Base-by-base conservation (phyloP, 2,329 filamentous ascomycete species). In the Sporothrix brasiliensis region DNA sequence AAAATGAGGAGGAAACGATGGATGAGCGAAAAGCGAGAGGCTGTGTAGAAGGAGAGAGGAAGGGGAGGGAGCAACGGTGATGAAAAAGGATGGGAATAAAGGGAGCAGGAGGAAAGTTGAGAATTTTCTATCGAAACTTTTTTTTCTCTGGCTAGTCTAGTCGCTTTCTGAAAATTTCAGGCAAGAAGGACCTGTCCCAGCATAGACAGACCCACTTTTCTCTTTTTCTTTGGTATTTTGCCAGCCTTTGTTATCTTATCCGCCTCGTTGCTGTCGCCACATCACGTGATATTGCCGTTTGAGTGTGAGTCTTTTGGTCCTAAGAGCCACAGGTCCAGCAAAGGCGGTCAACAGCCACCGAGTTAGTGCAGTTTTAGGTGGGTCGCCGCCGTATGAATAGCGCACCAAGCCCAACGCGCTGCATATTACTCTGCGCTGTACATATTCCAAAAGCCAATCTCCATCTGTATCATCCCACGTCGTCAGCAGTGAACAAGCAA, bases 391-490 rank as follows among this genome's bases (percentile, higher is more conserved):
- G 24, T 24, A 24, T 24, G 24, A 24, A 24, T 24, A 24, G 30
- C 30, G 30, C 30, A 34, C 30, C 4, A 34, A 34, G 30, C 34
- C 34, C 7, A 44, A 6, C 41, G 13, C 52, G 11, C 19, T 34
- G 13, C 13, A 19, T 74, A 30, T 74, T 69, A 75, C 19, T 69
- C 53, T 2, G 68, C 73, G 24, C 71, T 73, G 70, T 76, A 79
- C 88, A 92, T 92, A 70, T 91, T 86, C 91, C 91, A 93, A 77
- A 93, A 93, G 1, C 85, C 87, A 73, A 87, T 88, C 79, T 93
- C 91, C 85, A 92, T 88, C 86, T 92, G 47, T 10, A n/a, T 67
- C 10, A 24, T 65, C 68, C 6, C n/a, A 9, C n/a, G 50, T 66
- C 14, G 27, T 44, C 19, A 68, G 52, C 63, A 67, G 11, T 44